Evolutionary conservation across 306 rosid species (phyloP), one percentile per base, ranked within the genome.

Genomic region (Lathyrus oleraceus): DNA sequence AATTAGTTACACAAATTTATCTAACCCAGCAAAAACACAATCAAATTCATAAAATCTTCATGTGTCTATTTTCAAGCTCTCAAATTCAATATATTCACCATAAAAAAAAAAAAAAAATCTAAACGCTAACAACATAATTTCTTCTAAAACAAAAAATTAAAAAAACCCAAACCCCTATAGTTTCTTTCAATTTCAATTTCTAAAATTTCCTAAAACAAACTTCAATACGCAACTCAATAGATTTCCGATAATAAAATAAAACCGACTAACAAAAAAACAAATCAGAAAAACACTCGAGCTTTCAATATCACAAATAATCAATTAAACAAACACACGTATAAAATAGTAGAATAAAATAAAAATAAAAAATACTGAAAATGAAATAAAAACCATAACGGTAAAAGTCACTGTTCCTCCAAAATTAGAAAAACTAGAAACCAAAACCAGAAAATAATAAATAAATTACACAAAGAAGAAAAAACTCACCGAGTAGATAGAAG

Each of bases 401-500:
- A 52, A 63, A 9, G 13, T 60, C 19, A 53, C 30, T 13, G 44
- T 58, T 51, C 21, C 15, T 25, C 76, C 72, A 62, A 71, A 75
- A 53, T 28, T 10, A 64, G 61, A 69, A 76, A 53, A 27, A 66
- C 5, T 12, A 5, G 16, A 25, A n/a, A 15, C 0, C 1, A 3
- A 7, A 54, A 36, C 21, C 3, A 4, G 14, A 70, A 8, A 51
- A 9, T 65, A 47, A 48, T 49, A 56, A 28, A 70, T 10, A 10
- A 57, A 20, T 10, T 6, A 13, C 6, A 56, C 8, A 61, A 8
- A 7, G 19, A 65, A 60, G 11, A 51, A 21, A 58, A 6, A 43
- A 70, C 77, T 75, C 72, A 94, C 99, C 87, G 81, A 77, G 76
- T 75, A 85, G 58, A 79, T 57, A 74, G 90, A 64, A 36, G 67